Evolutionary conservation across 139 green algal species (phyloP).

Genomic region (Chlamydomonas sp.): DNA sequence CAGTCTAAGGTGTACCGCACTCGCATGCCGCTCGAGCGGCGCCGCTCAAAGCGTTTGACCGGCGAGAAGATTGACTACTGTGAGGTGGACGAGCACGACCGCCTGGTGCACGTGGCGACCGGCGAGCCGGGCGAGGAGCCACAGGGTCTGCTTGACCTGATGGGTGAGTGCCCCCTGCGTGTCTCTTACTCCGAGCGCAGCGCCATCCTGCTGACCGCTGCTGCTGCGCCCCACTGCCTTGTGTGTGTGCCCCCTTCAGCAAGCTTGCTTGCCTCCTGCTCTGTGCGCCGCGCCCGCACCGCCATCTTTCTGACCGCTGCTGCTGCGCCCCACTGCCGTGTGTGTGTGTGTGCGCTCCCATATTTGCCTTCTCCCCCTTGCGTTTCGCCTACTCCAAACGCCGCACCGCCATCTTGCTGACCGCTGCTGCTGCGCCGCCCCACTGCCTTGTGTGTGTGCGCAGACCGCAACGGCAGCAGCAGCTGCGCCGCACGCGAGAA

Average conservation of each 20-base stretch:
- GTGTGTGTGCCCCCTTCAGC: background rate
- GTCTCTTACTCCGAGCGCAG: background rate
- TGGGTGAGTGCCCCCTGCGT: conserved; percentile 15
- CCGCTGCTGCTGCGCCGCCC: too few species aligned
- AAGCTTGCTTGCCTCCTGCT: background rate
- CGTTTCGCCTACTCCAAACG: background rate
- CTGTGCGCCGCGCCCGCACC: background rate
- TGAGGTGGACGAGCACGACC: conserved; percentile 17
- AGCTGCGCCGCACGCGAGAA: background rate
- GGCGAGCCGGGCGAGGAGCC: conserved; percentile 4
- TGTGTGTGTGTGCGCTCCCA: background rate
- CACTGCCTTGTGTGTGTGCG: background rate
- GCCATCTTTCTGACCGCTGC: background rate
- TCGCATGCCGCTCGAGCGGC: conserved; percentile 2
- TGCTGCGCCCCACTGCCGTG: too few species aligned
- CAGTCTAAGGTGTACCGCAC: background rate
- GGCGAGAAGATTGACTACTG: conserved; percentile 14
- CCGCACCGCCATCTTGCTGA: background rate
- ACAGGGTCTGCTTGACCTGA: conserved; percentile 26
- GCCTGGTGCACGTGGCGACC: background rate
- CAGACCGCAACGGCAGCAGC: background rate
- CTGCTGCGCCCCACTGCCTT: background rate
- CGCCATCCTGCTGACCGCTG: background rate
- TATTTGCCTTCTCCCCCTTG: background rate
- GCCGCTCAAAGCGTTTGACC: conserved; percentile 15